Evolutionary conservation across 352 stramenopile genomes (phyloP).

Genomic region (Phytophthora gonapodyides): DNA sequence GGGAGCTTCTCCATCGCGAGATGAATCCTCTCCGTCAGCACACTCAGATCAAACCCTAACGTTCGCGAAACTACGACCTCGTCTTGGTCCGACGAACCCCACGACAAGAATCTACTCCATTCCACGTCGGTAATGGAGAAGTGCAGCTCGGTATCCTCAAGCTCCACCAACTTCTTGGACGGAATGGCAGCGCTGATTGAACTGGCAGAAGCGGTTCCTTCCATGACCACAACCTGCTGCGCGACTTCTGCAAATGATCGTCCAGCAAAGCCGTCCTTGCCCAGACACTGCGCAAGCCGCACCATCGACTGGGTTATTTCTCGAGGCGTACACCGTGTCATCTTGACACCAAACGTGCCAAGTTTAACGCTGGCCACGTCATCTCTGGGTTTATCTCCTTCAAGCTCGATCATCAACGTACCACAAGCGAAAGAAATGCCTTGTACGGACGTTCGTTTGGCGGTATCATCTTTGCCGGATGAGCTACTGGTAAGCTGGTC

Average conservation of each 20-base stretch:
- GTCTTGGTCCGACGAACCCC: slow-evolving; percentile 6
- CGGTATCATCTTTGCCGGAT: slow-evolving; percentile 11
- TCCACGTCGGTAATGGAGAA: slow-evolving; percentile 59
- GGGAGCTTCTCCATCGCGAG: slow-evolving; percentile 20
- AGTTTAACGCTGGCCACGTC: slow-evolving; percentile 23
- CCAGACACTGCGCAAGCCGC: slow-evolving; percentile 36
- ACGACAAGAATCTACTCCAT: slow-evolving; percentile 26
- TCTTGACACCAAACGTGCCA: slow-evolving; percentile 41
- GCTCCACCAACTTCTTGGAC: slow-evolving; percentile 19
- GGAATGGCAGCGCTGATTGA: slow-evolving; percentile 15
- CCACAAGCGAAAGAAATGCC: slow-evolving; percentile 37
- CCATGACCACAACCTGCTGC: slow-evolving; percentile 38
- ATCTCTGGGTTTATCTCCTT: slow-evolving; percentile 1
- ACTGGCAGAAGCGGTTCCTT: slow-evolving; percentile 36
- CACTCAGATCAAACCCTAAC: slow-evolving; percentile 30
- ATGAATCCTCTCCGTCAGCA: slow-evolving; percentile 23
- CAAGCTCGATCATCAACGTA: slow-evolving; percentile 30
- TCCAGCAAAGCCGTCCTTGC: slow-evolving; percentile 10
- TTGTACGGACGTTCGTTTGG: slow-evolving; percentile 30
- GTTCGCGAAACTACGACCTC: slow-evolving; percentile 12
- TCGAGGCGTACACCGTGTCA: slow-evolving; percentile 44
- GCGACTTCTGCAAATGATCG: slow-evolving; percentile 30
- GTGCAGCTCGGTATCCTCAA: slow-evolving; percentile 33
- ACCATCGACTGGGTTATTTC: slow-evolving; percentile 46
- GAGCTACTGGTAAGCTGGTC: slow-evolving; percentile 48